These are phyloP conservation scores for Pseudocercospora crystallina DNA, from an alignment of 2,329 filamentous ascomycete species.

Conservation along the genomic window DNA sequence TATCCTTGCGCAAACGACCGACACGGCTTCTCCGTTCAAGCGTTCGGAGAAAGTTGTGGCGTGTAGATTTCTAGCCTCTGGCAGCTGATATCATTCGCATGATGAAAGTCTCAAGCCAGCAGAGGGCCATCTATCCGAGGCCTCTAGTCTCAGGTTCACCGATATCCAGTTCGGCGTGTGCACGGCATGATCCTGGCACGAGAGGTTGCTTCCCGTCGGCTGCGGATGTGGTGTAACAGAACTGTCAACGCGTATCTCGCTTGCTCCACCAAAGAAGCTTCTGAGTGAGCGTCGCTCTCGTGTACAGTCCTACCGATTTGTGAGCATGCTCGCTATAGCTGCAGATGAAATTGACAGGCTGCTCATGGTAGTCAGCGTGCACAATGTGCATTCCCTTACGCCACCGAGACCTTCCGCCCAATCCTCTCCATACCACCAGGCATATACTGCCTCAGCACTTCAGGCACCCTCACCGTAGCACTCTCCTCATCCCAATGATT, in stretches of 20 bases:
- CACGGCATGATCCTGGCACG: constrained; percentile 7
- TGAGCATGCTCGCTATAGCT: no score
- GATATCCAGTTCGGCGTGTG: constrained; percentile 8
- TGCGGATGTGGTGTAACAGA: constrained; percentile 9
- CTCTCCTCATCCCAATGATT: constrained; percentile 78
- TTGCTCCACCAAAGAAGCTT: background rate
- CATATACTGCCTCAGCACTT: constrained; percentile 83
- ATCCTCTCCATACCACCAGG: constrained; percentile 25
- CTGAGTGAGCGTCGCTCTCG: no score
- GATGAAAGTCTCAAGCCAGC: background rate
- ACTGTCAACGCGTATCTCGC: constrained; percentile 5
- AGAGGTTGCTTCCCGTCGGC: constrained; percentile 11
- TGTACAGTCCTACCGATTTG: no score
- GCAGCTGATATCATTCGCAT: background rate
- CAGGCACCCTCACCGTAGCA: constrained; percentile 70
- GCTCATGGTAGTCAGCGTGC: no score
- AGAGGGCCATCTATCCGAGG: background rate
- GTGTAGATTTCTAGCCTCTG: background rate
- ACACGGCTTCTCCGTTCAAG: background rate
- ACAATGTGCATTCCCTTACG: no score
- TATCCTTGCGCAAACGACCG: no score
- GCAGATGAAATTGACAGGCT: no score
- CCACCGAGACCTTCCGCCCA: background rate
- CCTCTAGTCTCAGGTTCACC: background rate
- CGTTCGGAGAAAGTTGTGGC: background rate